These are phyloP conservation scores for Lolium perenne DNA, from an alignment of 176 grass and related monocot species.

Conservation along the genomic window DNA sequence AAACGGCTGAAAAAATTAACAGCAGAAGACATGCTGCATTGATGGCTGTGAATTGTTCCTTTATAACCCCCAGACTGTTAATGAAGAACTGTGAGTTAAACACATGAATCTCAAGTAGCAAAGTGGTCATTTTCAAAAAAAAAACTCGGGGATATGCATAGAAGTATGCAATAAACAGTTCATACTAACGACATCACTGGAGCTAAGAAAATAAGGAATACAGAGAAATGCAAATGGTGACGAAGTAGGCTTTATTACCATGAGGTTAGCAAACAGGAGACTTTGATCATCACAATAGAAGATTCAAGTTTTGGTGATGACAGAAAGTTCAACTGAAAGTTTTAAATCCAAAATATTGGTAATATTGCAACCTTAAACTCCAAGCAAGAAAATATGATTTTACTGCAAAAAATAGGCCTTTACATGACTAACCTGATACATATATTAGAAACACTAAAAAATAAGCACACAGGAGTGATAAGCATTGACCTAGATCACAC, in stretches of 20 bases:
- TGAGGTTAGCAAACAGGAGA: not conserved
- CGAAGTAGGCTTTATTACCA: not conserved
- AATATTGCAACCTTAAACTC: not conserved
- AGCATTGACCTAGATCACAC: not conserved
- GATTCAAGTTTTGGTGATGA: not conserved
- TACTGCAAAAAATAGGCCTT: not conserved
- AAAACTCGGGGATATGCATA: not conserved
- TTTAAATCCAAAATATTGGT: not conserved
- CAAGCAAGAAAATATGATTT: not conserved
- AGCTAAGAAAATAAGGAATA: conserved; percentile 10
- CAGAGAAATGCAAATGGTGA: not conserved
- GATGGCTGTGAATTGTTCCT: conserved; percentile 35
- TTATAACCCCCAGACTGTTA: conserved; percentile 18
- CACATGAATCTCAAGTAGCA: conserved; percentile 11
- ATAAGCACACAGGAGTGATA: not conserved
- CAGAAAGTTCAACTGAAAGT: not conserved
- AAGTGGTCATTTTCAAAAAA: not conserved
- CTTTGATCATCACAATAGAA: not conserved
- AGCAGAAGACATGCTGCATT: conserved; percentile 4
- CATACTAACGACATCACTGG: not conserved
- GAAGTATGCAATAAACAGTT: not conserved
- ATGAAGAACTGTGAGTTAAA: conserved; percentile 30
- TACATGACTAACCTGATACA: not conserved
- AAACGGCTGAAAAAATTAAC: not conserved
- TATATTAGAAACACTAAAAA: not conserved